Conservation (phyloP, 139 green algal species). For the Trebouxia sp. region DNA sequence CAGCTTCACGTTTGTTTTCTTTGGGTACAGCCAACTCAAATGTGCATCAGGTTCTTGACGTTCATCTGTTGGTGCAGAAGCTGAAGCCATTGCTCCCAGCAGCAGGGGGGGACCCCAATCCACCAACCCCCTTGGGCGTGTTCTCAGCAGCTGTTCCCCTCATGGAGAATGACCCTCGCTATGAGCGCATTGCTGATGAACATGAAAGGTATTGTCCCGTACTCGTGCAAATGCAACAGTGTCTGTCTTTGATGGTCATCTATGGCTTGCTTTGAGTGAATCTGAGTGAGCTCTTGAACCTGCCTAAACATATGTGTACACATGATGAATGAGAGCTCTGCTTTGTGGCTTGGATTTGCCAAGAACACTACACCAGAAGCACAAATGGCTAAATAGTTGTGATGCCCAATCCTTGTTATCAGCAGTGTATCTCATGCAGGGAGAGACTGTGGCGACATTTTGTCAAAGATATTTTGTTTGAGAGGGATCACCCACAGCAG, state of each 20-base stretch:
- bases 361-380: too few relatives aligned
- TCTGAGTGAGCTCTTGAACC: too few relatives aligned
- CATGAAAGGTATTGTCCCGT: conserved; percentile 29
- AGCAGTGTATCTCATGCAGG: too few relatives aligned
- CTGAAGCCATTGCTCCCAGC: conserved; percentile 37
- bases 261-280: too few relatives aligned
- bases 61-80: conserved; percentile 3
- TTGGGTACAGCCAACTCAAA: too few relatives aligned
- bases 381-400: not conserved
- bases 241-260: too few relatives aligned
- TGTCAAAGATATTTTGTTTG: conserved; percentile 36
- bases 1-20: too few relatives aligned
- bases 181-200: not conserved
- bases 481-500: conserved; percentile 34
- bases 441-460: conserved; percentile 40
- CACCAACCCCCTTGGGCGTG: conserved; percentile 21
- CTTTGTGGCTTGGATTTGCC: too few relatives aligned
- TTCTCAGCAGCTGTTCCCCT: conserved; percentile 36
- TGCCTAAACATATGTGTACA: too few relatives aligned
- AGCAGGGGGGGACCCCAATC: not conserved
- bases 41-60: not conserved
- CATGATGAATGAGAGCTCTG: too few relatives aligned
- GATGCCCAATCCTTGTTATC: not conserved
- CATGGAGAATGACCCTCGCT: conserved; percentile 40
- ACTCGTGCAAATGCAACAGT: too few relatives aligned